Conservation (phyloP, 2,329 filamentous ascomycete species). For the Penicillium sp. region DNA sequence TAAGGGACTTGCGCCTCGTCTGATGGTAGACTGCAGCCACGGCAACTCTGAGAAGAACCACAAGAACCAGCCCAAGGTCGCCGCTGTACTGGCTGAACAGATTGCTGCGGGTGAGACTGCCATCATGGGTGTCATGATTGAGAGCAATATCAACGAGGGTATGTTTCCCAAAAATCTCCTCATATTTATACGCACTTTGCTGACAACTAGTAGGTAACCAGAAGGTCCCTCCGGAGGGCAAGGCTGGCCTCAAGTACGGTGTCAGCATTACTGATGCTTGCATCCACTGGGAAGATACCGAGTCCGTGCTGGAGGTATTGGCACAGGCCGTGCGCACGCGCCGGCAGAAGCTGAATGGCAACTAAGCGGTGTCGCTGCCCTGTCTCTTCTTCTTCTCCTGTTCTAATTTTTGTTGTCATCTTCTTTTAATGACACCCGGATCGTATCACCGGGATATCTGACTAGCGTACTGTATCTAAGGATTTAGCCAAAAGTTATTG, state of each 20-base stretch:
- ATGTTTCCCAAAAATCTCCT: constrained; percentile 25
- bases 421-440: constrained; percentile 2
- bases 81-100: constrained; percentile 76
- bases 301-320: constrained; percentile 72
- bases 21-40: constrained; percentile 99
- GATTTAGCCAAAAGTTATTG: constrained; percentile 9
- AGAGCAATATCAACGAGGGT: constrained; percentile 96
- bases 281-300: constrained; percentile 91
- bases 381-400: neutral
- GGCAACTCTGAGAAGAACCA: constrained; percentile 96
- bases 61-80: constrained; percentile 95
- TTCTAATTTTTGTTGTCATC: neutral
- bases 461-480: constrained; percentile 6
- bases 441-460: constrained; percentile 7
- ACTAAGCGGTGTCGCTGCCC: constrained; percentile 4
- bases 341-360: constrained; percentile 49
- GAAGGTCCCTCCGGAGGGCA: constrained; percentile 86
- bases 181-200: constrained; percentile 1
- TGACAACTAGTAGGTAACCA: constrained; percentile 62
- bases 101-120: constrained; percentile 78
- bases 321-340: constrained; percentile 78
- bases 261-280: constrained; percentile 98
- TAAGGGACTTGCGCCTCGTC: constrained; percentile 69
- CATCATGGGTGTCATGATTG: constrained; percentile 98
- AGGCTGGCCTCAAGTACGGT: constrained; percentile 82